Base-by-base conservation (phyloP, 495 filamentous ascomycete genomes). In the Hapsidospora chrysogenum region DNA sequence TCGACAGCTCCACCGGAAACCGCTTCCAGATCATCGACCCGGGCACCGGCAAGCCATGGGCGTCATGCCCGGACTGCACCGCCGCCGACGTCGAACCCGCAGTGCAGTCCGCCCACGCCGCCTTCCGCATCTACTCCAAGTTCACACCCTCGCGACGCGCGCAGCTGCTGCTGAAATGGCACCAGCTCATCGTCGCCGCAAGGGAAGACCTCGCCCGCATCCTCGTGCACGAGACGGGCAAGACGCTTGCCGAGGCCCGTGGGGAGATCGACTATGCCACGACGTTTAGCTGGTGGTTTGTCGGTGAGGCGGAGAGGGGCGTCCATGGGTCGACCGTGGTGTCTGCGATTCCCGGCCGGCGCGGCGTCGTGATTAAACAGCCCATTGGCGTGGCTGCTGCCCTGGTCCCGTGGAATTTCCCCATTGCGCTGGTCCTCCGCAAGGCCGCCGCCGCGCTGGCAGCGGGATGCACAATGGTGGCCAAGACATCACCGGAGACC, bases 311-410 rank as follows among this genome's bases (percentile, higher is more conserved):
- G 2, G 78, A 84, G 58, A 60, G 78, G 14, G n/a, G n/a, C n/a
- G 63, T 82, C 9, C 68, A 72, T 4, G 78, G 78, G 17, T 64
- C 63, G 0, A 60, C 77, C 1, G 63, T 66, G 16, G 54, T 59
- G 3, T 61, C 76, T 7, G 50, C 72, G 0, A 53, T 64, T 0
- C 69, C 75, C 0, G 68, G 70, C 17, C 59, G 78, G n/a, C 60
- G 78, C 3, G 54, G 78, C 22, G 69, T 84, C 36, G 80, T 74
- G 0, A 59, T 81, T 39, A 80, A 80, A 56, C 77, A 82, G 53
- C 68, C 69, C 0, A 43, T 71, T 14, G 69, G 69, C 11, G 59
- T 71, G 17, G 52, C 51, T n/a, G 64, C 46, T 1, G 68, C 58
- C 3, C 61, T 72, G 16, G 55, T 60, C 4, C 72, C 73, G 4